Evolutionary conservation across 108 stramenopile species (phyloP), one percentile per base, ranked within the genome.

Genomic region (Conticribra guillardii): DNA sequence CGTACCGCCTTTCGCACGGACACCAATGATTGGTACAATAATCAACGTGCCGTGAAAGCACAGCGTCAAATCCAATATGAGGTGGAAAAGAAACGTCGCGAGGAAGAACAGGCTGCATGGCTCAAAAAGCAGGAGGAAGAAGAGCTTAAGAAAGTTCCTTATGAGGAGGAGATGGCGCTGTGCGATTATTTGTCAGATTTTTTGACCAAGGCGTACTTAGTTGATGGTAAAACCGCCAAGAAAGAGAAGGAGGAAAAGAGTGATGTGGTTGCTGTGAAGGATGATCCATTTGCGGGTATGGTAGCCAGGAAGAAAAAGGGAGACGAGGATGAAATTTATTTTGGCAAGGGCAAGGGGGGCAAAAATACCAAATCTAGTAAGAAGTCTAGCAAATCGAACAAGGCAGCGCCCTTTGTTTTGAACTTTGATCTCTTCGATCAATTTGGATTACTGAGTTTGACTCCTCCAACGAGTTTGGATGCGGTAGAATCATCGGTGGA

Each of bases 101-200:
- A 97, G 69, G 95, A 87, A 34, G 89, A 96, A 66, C 86, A 89
- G 69, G 82, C 76, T 16, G 89, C 81, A 16, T 91, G 81, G 76
- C 69, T 88, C 63, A 89, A 91, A 76, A 90, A 88, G 82, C 56
- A 83, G 48, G 97, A 98, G 67, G 97, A 93, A 54, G 97, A 97
- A 76, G 96, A 97, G 73, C 54, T 86, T 50, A 96, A 96, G 82
- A 97, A 97, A 74, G 91, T 90, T 56, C 98, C 96, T 17, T 97
- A 96, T 76, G 96, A 97, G 75, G 96, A 94, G 76, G 98, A 98
- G 77, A 92, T 95, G 87, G 89, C 82, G 22, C 85, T 98, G 28
- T 98, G 97, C 73, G 96, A 96, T 66, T 96, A 93, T 80, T 87
- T 98, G 49, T 93, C 92, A 11, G 82, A 94, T 51, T 95, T 92